Evolutionary conservation across 2,329 filamentous ascomycete species (phyloP).

Genomic region (Scleromitrula shiraiana): DNA sequence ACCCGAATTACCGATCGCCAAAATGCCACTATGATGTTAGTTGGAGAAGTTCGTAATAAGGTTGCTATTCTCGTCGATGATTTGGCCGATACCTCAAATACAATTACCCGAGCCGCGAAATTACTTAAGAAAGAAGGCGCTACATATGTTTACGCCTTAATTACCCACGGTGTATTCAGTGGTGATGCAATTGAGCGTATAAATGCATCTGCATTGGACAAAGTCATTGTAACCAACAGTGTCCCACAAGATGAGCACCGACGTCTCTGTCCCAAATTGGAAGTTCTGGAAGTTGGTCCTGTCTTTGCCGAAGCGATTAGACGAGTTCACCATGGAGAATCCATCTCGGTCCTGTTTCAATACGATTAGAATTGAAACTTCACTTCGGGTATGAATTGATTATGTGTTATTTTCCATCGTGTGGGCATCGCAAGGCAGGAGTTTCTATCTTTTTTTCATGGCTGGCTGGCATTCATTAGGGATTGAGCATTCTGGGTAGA

Average conservation of each 20-base stretch:
- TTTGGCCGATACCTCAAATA: conserved; percentile 91
- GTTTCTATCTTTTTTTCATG: neutral
- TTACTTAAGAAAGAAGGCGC: conserved; percentile 94
- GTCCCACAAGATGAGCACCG: conserved; percentile 82
- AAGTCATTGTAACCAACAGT: conserved; percentile 90
- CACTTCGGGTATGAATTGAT: too few relatives aligned
- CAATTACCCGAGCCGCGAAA: conserved; percentile 92
- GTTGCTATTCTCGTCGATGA: conserved; percentile 91
- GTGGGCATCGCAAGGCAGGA: neutral
- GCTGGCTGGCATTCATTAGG: neutral
- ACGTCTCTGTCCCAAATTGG: conserved; percentile 73
- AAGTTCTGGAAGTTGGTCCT: conserved; percentile 83
- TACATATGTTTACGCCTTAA: conserved; percentile 79
- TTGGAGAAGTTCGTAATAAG: conserved; percentile 73
- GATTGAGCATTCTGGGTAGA: neutral
- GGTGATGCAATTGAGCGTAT: conserved; percentile 92
- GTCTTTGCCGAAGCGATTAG: conserved; percentile 95
- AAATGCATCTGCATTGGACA: conserved; percentile 87
- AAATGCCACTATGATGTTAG: conserved; percentile 92
- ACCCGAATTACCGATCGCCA: conserved; percentile 82
- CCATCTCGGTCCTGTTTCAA: conserved; percentile 45
- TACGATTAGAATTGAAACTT: conserved; percentile 9
- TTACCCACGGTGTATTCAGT: conserved; percentile 92
- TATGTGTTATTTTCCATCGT: conserved; percentile 3
- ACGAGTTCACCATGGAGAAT: conserved; percentile 94